Evolutionary conservation across 257 asterid genomes (phyloP), one percentile per base, ranked within the genome.

Genomic region (Coffea canephora): DNA sequence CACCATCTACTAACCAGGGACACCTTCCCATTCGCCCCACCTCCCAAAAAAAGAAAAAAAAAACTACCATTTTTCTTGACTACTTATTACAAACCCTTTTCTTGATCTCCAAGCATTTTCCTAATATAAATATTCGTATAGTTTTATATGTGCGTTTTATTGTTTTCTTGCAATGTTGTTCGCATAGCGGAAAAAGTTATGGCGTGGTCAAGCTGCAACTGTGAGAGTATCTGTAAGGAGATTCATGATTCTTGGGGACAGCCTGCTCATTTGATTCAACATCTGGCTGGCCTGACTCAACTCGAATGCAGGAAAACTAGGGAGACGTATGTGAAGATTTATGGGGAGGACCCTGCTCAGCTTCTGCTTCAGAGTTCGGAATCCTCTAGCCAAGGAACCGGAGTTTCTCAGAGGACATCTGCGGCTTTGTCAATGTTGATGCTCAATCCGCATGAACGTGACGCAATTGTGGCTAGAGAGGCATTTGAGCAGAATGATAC

Each of bases 391-490:
- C 84, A 80, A 49, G 67, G 66, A 43, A 31, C 74, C 18, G 83
- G 67, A 62, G 25, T 31, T 54, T 69, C 80, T 68, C 48, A 71
- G 71, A 69, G 50, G 49, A 71, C 82, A 14, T 69, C 41, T 48
- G 49, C 78, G 27, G 83, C 78, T 54, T 73, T 84, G 68, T 76
- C 86, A 52, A 67, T 71, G 79, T 39, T 89, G 85, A 85, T 88
- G 89, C 77, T 82, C 8, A 84, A 54, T 79, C 93, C 93, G 0
- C 87, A 83, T 81, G 92, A 92, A 83, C 87, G 91, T 3, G 95
- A 93, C 21, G 95, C 93, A 0, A 75, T 43, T 10, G 83, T 84
- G 14, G 92, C 96, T 0, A 84, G 94, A 77, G 86, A 90, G 78
- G 96, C 95, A 36, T 76, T 93, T 66, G 78, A 43, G 43, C 77